Base-by-base conservation (phyloP, 148 eudicot genomes). In the Spergularia bocconei region DNA sequence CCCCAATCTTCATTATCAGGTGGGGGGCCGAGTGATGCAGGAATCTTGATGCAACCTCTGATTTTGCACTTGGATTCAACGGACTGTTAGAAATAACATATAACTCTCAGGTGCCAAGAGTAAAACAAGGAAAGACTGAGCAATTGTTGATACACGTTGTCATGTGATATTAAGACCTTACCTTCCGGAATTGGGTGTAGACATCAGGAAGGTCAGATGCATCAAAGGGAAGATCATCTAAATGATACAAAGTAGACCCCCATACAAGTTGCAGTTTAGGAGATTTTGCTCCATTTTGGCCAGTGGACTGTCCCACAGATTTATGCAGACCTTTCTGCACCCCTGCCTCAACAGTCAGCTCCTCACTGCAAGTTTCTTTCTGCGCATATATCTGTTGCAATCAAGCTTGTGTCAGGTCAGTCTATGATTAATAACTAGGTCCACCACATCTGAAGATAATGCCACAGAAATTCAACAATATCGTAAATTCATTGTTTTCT, bases 341-440 rank as follows among this genome's bases (percentile, higher is more conserved):
- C 66, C 56, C 47, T 71, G 72, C 78, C 83, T 93, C 98, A 67
- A 90, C 88, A 33, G 72, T 63, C 70, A 88, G 66, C 87, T 93
- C 98, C 84, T 93, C 98, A 41, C 97, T 90, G 84, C 98, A 93
- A 41, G 95, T 93, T 86, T 93, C 98, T 77, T 91, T 93, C 62
- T 93, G 97, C 39, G 98, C 95, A 75, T 81, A 91, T 72, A 93
- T 91, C 98, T 93, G 85, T 50, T 64, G 44, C 23, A 47, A 75
- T 55, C 74, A 51, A 68, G 66, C 73, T 59, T 52, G 50, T 56
- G 67, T 64, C n/a, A 57, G 52, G 50, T 48, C 17, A 20, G 29
- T 13, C 63, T 29, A 60, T 62, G 16, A 58, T 0, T 10, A 57
- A 48, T 15, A 50, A 36, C 14, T 48, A 1, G 4, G 53, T 19